Conservation (phyloP, 139 green algal genomes). For the Mesostigma viride region DNA sequence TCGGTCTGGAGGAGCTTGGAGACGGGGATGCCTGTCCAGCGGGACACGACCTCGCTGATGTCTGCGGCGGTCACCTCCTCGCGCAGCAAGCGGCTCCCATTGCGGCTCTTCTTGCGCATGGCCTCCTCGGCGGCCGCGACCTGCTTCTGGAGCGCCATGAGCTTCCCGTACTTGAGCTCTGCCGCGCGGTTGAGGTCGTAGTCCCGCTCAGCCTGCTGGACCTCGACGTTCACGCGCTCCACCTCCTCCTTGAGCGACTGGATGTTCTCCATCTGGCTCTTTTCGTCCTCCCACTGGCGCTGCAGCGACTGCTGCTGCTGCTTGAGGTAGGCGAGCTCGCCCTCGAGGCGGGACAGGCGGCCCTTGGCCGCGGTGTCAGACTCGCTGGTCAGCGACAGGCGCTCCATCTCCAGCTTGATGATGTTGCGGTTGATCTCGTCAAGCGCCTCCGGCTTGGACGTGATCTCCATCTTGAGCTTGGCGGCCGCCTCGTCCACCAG, state of each 20-base stretch:
- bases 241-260: slow-evolving; percentile 77
- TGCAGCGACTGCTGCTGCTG: slow-evolving; percentile 58
- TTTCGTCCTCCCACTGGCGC: slow-evolving; percentile 67
- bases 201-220: slow-evolving; percentile 72
- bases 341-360: slow-evolving; percentile 61
- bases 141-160: slow-evolving; percentile 73
- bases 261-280: slow-evolving; percentile 34
- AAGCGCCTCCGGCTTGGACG: slow-evolving; percentile 80
- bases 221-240: slow-evolving; percentile 74
- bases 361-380: slow-evolving; percentile 49
- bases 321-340: slow-evolving; percentile 68
- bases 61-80: slow-evolving; percentile 91
- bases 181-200: slow-evolving; percentile 90
- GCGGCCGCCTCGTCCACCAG: slow-evolving; percentile 89
- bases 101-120: slow-evolving; percentile 22
- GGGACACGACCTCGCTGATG: slow-evolving; percentile 84
- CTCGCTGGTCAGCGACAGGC: slow-evolving; percentile 54
- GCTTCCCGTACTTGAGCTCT: slow-evolving; percentile 95
- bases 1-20: slow-evolving; percentile 69
- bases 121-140: slow-evolving; percentile 31
- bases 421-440: slow-evolving; percentile 89
- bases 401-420: slow-evolving; percentile 90
- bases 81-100: slow-evolving; percentile 64
- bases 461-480: slow-evolving; percentile 99
- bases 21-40: slow-evolving; percentile 88